Evolutionary conservation across 106 monocot species (phyloP).

Genomic region (Dioscorea alata): DNA sequence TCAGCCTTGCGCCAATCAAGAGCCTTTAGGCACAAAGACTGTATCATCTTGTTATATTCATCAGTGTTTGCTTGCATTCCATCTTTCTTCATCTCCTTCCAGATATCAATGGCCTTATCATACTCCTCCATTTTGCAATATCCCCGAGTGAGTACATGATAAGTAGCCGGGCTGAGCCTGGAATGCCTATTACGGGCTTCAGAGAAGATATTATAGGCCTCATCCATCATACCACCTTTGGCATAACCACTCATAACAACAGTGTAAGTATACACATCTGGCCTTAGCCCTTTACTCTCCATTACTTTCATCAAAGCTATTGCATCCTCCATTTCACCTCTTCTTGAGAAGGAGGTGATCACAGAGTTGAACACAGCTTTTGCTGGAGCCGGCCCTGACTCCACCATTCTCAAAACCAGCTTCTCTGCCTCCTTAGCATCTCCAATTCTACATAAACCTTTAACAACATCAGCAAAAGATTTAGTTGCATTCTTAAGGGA

Average conservation of each 20-base stretch:
- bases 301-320: conserved; percentile 56
- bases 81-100: conserved; percentile 75
- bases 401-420: conserved; percentile 60
- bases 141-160: conserved; percentile 83
- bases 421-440: conserved; percentile 53
- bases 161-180: conserved; percentile 51
- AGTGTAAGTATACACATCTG: conserved; percentile 82
- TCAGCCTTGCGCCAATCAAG: conserved; percentile 81
- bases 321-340: conserved; percentile 78
- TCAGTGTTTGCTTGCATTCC: conserved; percentile 62
- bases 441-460: conserved; percentile 58
- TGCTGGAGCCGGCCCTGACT: conserved; percentile 56
- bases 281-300: conserved; percentile 50
- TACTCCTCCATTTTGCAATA: conserved; percentile 79
- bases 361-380: conserved; percentile 69
- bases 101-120: conserved; percentile 64
- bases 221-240: conserved; percentile 75
- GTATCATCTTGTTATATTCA: conserved; percentile 78
- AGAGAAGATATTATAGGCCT: conserved; percentile 56
- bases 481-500: conserved; percentile 33
- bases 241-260: conserved; percentile 85
- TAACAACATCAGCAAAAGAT: conserved; percentile 51
- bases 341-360: conserved; percentile 61
- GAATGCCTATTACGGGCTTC: conserved; percentile 71
- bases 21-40: conserved; percentile 73